phyloP scores from a whole-genome alignment of 495 filamentous ascomycete genomes.

The Thermochaetoides thermophila region DNA sequence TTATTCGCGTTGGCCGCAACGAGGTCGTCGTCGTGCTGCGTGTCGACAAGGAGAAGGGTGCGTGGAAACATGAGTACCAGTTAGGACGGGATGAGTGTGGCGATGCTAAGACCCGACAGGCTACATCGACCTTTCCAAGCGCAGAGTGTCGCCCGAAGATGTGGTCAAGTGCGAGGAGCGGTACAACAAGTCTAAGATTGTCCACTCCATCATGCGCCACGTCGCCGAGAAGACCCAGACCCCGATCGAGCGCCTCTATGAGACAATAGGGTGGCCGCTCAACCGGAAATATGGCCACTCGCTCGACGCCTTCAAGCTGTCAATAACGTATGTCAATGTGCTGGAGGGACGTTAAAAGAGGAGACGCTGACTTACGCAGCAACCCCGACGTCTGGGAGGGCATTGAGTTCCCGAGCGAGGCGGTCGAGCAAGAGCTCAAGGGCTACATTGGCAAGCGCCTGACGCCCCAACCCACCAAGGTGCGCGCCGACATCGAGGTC shows the following conservation, averaged over 20 bases:
- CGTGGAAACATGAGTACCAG: conserved; percentile 18
- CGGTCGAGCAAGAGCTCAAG: conserved; percentile 75
- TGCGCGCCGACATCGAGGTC: conserved; percentile 93
- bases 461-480: conserved; percentile 93
- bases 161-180: conserved; percentile 96
- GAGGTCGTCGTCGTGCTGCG: conserved; percentile 95
- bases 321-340: conserved; percentile 86
- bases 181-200: conserved; percentile 99
- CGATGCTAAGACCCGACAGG: conserved; percentile 5
- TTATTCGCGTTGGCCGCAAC: conserved; percentile 93
- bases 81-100: too few relatives aligned
- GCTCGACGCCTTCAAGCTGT: conserved; percentile 95
- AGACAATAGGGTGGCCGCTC: conserved; percentile 89
- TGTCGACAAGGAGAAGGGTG: conserved; percentile 96
- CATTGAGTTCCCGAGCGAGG: conserved; percentile 69
- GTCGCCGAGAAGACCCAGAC: conserved; percentile 92
- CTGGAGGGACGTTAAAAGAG: too few relatives aligned
- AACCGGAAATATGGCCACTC: conserved; percentile 96
- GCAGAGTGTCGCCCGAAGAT: conserved; percentile 92
- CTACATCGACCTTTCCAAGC: conserved; percentile 98
- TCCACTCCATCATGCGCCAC: conserved; percentile 94
- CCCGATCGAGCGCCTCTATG: conserved; percentile 84
- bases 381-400: conserved; percentile 95
- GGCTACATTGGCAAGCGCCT: conserved; percentile 91
- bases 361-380: conserved; percentile 25